These are phyloP conservation scores for Pyrus hybrid DNA, from an alignment of 331 rosid genomes.

Conservation along the genomic window DNA sequence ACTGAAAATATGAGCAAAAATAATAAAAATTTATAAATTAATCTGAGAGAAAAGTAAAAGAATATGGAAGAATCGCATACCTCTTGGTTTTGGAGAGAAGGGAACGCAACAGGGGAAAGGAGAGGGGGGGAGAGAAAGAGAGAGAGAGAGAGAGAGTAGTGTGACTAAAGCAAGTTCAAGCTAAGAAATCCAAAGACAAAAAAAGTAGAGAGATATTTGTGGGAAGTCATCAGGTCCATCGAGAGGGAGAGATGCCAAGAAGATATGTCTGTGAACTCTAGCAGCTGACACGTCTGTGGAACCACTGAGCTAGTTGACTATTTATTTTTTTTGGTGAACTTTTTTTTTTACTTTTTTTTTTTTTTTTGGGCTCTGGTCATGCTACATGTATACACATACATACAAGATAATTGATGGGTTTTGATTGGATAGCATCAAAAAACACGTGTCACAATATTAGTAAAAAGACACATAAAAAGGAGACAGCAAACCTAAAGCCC, in stretches of 20 bases:
- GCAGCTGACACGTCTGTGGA: slow-evolving; percentile 12
- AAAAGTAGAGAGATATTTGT: slow-evolving; percentile 1
- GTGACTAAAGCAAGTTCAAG: background rate
- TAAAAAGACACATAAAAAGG: too few species aligned
- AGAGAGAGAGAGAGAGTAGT: background rate
- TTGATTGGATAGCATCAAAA: background rate
- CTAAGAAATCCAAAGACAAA: background rate
- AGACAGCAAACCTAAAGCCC: too few species aligned
- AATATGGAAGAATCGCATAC: slow-evolving; percentile 4
- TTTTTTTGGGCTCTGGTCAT: background rate
- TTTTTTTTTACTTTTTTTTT: too few species aligned
- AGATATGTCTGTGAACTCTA: background rate
- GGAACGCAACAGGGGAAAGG: background rate
- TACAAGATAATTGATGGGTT: background rate
- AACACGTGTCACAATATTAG: background rate
- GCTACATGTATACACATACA: background rate
- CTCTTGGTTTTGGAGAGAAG: slow-evolving; percentile 6
- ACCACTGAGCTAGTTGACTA: background rate
- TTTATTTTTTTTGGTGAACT: too few species aligned
- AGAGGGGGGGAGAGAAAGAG: background rate
- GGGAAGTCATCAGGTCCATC: background rate
- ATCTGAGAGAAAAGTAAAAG: background rate
- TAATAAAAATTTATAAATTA: background rate
- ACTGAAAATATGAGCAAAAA: background rate
- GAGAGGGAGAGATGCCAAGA: slow-evolving; percentile 11